A percentile compares a stretch with the other conserved stretches of the same genome.
Evolutionary conservation across 768 basidiomycete species (phyloP).

Genomic region (Leucosporidium creatinivorum): DNA sequence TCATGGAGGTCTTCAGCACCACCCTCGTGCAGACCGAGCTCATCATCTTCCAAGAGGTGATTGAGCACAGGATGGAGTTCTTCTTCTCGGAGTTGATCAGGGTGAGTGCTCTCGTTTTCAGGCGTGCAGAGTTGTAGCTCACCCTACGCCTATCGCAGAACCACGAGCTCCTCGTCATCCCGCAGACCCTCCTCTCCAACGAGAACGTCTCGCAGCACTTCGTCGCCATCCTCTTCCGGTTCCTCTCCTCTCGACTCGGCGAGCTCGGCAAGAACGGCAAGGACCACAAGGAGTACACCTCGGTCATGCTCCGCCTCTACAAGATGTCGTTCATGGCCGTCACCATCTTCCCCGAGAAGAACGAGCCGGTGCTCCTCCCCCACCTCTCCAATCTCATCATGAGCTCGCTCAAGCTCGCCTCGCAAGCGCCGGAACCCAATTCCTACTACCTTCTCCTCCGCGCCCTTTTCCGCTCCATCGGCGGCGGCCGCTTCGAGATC

Average conservation of each 20-base stretch:
- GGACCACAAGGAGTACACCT: constrained; percentile 64
- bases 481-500: constrained; percentile 85
- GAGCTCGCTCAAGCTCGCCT: constrained; percentile 90
- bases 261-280: constrained; percentile 63
- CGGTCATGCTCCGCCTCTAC: constrained; percentile 80
- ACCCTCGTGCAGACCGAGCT: constrained; percentile 60
- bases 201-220: constrained; percentile 70
- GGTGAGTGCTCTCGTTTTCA: not conserved
- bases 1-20: constrained; percentile 65
- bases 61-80: constrained; percentile 85
- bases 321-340: constrained; percentile 93
- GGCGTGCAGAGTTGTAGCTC: constrained; percentile 28
- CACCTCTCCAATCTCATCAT: constrained; percentile 89
- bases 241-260: constrained; percentile 72
- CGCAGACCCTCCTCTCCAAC: constrained; percentile 71
- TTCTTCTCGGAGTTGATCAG: constrained; percentile 60
- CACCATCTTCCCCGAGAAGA: constrained; percentile 58
- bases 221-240: constrained; percentile 78
- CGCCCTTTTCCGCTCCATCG: constrained; percentile 85
- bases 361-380: constrained; percentile 87
- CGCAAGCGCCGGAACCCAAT: constrained; percentile 79
- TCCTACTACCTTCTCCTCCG: constrained; percentile 89
- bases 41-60: constrained; percentile 91
- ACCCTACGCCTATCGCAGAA: constrained; percentile 53
- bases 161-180: constrained; percentile 69